These are phyloP conservation scores for Solanum hybrid DNA, from an alignment of 305 asterid species.

Conservation along the genomic window DNA sequence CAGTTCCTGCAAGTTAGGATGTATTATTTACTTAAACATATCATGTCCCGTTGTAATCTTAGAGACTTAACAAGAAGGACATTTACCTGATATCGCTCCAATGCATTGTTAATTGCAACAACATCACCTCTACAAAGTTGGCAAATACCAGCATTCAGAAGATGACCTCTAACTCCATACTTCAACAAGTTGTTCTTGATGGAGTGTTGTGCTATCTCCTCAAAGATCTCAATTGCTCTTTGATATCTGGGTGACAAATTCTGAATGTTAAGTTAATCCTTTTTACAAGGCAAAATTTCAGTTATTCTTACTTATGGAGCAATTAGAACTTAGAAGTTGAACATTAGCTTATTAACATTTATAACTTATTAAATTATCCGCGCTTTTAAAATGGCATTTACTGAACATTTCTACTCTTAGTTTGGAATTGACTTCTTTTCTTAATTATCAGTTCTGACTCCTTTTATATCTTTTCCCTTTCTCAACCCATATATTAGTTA, in stretches of 20 bases:
- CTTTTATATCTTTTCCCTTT: neutral
- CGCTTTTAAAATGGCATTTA: neutral
- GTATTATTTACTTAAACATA: neutral
- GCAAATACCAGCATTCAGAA: slow-evolving; percentile 81
- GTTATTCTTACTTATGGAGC: neutral
- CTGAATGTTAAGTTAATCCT: neutral
- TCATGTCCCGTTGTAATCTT: neutral
- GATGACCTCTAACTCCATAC: slow-evolving; percentile 88
- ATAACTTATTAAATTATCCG: neutral
- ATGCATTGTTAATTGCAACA: slow-evolving; percentile 63
- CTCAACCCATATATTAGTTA: neutral
- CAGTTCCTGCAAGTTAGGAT: slow-evolving; percentile 45
- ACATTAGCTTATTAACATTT: neutral
- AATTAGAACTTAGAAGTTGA: neutral
- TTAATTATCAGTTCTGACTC: neutral
- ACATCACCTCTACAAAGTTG: slow-evolving; percentile 69
- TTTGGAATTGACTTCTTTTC: neutral
- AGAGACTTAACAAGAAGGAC: slow-evolving; percentile 7
- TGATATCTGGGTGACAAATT: slow-evolving; percentile 37
- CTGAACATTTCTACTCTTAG: neutral
- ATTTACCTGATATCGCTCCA: slow-evolving; percentile 61
- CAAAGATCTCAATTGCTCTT: slow-evolving; percentile 61
- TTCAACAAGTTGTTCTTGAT: slow-evolving; percentile 57
- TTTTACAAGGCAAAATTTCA: neutral
- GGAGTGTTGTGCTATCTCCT: slow-evolving; percentile 65